phyloP scores from a whole-genome alignment of 192 early-diverging fungal species.

The Backusella sp. region DNA sequence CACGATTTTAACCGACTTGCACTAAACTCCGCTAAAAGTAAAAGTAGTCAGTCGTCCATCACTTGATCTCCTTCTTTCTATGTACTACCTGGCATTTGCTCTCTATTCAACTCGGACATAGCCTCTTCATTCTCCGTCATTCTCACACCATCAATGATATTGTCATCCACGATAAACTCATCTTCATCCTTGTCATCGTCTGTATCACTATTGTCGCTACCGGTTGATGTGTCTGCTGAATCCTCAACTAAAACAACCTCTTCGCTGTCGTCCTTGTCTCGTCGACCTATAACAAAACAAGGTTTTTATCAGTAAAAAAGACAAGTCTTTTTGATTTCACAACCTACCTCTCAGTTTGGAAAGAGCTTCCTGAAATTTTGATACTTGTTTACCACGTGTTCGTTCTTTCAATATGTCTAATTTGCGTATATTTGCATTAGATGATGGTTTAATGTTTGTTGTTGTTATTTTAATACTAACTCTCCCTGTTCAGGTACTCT shows the following conservation, averaged over 20 bases:
- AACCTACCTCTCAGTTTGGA: not conserved
- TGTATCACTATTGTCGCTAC: not conserved
- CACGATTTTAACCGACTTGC: not conserved
- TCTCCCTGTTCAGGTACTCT: not conserved
- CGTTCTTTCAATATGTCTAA: slow-evolving; percentile 8
- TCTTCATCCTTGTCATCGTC: not conserved
- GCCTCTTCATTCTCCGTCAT: not conserved
- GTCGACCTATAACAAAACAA: not conserved
- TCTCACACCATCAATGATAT: slow-evolving; percentile 19
- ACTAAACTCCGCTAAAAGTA: slow-evolving; percentile 8
- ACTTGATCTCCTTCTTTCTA: not conserved
- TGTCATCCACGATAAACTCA: not conserved
- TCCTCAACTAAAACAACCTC: not conserved
- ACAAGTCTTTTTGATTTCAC: not conserved
- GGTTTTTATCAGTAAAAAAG: not conserved
- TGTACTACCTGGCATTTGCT: slow-evolving; percentile 11
- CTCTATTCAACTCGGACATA: not conserved
- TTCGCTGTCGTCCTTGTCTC: not conserved
- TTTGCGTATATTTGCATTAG: slow-evolving; percentile 2
- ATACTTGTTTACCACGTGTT: slow-evolving; percentile 4
- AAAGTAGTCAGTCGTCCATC: slow-evolving; percentile 6
- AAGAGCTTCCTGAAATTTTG: not conserved
- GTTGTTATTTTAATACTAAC: not conserved
- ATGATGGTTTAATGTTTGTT: not conserved
- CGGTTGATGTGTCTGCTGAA: not conserved